Conservation (phyloP, 352 stramenopile genomes). For the Nothophytophthora sp. region DNA sequence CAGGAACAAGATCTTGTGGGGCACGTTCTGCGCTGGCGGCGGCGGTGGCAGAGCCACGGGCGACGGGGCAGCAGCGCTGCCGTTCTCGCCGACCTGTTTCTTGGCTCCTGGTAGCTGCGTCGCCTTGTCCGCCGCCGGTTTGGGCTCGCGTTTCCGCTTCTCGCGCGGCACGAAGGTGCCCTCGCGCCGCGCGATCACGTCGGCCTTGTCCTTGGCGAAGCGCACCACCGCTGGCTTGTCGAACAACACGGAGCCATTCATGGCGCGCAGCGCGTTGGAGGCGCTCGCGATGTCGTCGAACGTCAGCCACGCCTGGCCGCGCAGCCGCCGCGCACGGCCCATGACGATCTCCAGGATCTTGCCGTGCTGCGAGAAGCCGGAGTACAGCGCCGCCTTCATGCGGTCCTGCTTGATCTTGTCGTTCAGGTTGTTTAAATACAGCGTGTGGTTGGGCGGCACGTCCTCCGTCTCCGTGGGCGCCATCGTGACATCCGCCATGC, state of each 20-base stretch:
- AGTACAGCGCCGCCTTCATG: conserved; percentile 91
- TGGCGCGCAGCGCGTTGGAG: conserved; percentile 86
- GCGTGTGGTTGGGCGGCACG: conserved; percentile 86
- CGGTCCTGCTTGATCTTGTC: conserved; percentile 94
- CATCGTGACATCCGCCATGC: no score
- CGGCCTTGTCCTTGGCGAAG: conserved; percentile 85
- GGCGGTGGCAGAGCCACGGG: conserved; percentile 36
- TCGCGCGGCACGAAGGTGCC: conserved; percentile 76
- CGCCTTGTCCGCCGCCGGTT: conserved; percentile 22
- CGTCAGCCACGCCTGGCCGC: conserved; percentile 92
- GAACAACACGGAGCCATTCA: conserved; percentile 88
- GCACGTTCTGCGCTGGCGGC: conserved; percentile 53
- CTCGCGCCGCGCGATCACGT: conserved; percentile 77
- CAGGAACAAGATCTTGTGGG: conserved; percentile 95
- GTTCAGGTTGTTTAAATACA: conserved; percentile 96
- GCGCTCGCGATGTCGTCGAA: conserved; percentile 90
- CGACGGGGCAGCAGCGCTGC: conserved; percentile 3
- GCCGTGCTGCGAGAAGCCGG: conserved; percentile 91
- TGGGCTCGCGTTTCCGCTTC: conserved; percentile 77
- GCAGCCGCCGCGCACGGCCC: conserved; percentile 77
- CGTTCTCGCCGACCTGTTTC: conserved; percentile 27
- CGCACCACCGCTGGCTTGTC: conserved; percentile 87
- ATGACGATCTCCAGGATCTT: conserved; percentile 93
- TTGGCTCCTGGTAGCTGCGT: conserved; percentile 28
- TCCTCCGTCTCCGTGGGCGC: conserved; percentile 37